Percentiles rank a stretch among this genome's conserved stretches.
phyloP scores from a whole-genome alignment of 345 rosid genomes.

The Dovyalis caffra region DNA sequence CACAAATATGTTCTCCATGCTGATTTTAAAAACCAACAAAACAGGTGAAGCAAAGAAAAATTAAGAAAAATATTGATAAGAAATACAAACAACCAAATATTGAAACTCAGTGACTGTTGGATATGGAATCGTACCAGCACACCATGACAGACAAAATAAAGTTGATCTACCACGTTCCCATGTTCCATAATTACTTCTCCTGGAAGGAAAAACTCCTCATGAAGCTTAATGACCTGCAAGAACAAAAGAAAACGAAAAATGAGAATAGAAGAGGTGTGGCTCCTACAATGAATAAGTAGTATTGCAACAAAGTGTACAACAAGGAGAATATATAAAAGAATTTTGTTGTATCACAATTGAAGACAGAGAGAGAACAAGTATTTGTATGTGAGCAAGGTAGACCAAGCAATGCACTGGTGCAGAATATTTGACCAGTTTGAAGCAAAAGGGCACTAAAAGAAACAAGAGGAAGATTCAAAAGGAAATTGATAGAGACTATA shows the following conservation, averaged over 20 bases:
- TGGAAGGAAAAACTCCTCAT: conserved; percentile 96
- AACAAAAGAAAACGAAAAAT: conserved; percentile 5
- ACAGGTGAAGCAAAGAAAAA: neutral
- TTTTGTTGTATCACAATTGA: too few relatives aligned
- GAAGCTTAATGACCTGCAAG: conserved; percentile 67
- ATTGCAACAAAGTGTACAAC: neutral
- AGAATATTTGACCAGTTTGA: neutral
- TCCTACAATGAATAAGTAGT: neutral
- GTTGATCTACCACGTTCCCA: conserved; percentile 85
- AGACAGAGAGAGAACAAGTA: neutral
- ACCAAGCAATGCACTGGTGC: neutral
- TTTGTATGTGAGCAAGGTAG: neutral
- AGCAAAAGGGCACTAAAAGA: neutral
- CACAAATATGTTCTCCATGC: too few relatives aligned
- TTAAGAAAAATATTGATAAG: too few relatives aligned
- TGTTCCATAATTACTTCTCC: conserved; percentile 94
- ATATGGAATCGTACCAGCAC: conserved; percentile 51
- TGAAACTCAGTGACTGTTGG: neutral
- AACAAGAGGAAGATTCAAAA: neutral
- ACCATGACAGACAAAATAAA: conserved; percentile 91
- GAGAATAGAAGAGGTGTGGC: neutral
- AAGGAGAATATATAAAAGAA: neutral
- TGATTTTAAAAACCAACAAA: neutral
- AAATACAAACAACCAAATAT: neutral
- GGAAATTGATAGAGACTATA: neutral